Percentiles rank a stretch among this genome's conserved stretches.
Evolutionary conservation across 768 basidiomycete genomes (phyloP).

Genomic region (Tricholoma furcatifolium): DNA sequence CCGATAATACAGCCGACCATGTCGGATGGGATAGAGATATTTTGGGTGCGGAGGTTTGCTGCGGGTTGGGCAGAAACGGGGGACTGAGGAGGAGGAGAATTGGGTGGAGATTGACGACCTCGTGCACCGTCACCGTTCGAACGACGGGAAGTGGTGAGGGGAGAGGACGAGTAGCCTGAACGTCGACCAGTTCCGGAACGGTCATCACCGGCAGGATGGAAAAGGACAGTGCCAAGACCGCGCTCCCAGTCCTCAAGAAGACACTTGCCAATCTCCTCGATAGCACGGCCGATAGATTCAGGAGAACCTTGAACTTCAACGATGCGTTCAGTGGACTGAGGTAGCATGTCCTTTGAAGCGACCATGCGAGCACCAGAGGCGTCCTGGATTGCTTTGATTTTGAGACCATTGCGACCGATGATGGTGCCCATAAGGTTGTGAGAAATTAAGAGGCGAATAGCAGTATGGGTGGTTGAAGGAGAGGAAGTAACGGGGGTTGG

Average conservation of each 20-base stretch:
- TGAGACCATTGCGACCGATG: constrained; percentile 93
- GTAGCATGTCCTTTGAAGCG: constrained; percentile 98
- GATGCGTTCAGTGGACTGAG: constrained; percentile 98
- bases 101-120: constrained; percentile 49
- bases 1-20: constrained; percentile 99
- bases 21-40: constrained; percentile 98
- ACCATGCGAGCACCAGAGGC: constrained; percentile 96
- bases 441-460: constrained; percentile 95
- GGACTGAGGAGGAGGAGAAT: constrained; percentile 44
- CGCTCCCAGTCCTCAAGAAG: constrained; percentile 97
- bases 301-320: constrained; percentile 96
- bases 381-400: constrained; percentile 99
- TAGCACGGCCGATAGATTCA: constrained; percentile 89
- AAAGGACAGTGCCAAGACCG: constrained; percentile 89
- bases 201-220: constrained; percentile 89
- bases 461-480: constrained; percentile 76
- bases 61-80: constrained; percentile 55
- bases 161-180: constrained; percentile 40
- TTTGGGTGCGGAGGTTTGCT: constrained; percentile 93
- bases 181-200: constrained; percentile 49
- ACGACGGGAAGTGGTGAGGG: constrained; percentile 54
- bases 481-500: constrained; percentile 68
- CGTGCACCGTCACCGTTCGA: constrained; percentile 58
- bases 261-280: constrained; percentile 95
- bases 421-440: constrained; percentile 99